A percentile compares a stretch with the other conserved stretches of the same genome.
phyloP scores from a whole-genome alignment of 2,329 filamentous ascomycete species.

The Didymella sp. region DNA sequence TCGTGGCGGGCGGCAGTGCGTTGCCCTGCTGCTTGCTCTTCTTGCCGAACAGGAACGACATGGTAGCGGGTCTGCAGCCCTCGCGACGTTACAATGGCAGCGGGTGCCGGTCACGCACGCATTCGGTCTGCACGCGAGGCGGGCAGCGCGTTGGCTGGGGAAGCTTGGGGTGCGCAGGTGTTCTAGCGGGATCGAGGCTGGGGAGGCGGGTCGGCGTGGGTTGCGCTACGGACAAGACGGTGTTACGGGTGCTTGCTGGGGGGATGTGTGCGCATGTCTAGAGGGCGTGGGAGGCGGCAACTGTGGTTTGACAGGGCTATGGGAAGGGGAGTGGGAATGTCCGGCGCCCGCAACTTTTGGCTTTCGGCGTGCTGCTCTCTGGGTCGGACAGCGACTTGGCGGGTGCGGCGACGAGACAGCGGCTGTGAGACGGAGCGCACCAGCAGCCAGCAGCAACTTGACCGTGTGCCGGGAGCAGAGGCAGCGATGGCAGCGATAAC shows the following conservation, averaged over 20 bases:
- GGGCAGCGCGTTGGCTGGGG: constrained; percentile 16
- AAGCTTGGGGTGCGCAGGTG: not conserved
- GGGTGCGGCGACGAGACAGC: constrained; percentile 3
- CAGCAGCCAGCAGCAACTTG: constrained; percentile 1
- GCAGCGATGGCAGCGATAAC: constrained; percentile 2
- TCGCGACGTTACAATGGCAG: constrained; percentile 29
- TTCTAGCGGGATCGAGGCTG: constrained; percentile 16
- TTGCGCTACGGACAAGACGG: not conserved
- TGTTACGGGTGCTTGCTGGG: not conserved
- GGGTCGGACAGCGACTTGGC: constrained; percentile 12
- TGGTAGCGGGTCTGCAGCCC: constrained; percentile 40
- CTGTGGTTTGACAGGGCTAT: constrained; percentile 1
- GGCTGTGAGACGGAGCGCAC: not conserved
- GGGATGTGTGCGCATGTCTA: constrained; percentile 13
- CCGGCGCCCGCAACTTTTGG: constrained; percentile 10
- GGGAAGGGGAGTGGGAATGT: constrained; percentile 3
- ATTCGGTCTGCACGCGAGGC: constrained; percentile 37
- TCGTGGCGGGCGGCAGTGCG: constrained; percentile 61
- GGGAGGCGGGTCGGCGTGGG: constrained; percentile 14
- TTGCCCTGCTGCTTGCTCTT: constrained; percentile 51
- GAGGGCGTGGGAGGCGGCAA: not conserved
- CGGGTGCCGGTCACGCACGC: constrained; percentile 36
- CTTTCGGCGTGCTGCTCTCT: constrained; percentile 5
- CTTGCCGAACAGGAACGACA: constrained; percentile 63
- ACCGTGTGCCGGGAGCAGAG: not conserved